Conservation (phyloP, 225 moss, liverwort and hornwort species). For the Asterella californica region DNA sequence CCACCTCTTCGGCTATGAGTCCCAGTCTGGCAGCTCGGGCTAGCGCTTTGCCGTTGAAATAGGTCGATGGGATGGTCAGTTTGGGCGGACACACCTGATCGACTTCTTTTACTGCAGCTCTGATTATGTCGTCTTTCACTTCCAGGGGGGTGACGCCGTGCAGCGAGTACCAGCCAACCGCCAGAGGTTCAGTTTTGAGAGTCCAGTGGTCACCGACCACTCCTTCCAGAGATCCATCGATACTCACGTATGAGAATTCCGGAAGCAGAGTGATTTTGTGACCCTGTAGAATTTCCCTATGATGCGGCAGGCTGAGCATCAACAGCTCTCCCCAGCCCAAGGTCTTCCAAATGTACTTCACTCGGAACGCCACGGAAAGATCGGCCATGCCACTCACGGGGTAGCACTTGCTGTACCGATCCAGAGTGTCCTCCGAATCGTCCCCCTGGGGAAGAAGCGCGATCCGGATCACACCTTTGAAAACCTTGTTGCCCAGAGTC, state of each 20-base stretch:
- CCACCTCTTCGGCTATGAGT: conserved; percentile 77
- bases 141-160: conserved; percentile 38
- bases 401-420: conserved; percentile 70
- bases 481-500: conserved; percentile 20
- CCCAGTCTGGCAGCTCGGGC: conserved; percentile 84
- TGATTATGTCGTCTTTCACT: conserved; percentile 47
- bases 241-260: conserved; percentile 47
- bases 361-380: conserved; percentile 63
- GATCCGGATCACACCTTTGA: conserved; percentile 66
- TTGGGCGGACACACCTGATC: conserved; percentile 29
- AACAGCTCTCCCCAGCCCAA: conserved; percentile 73
- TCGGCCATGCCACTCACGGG: conserved; percentile 61
- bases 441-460: conserved; percentile 48
- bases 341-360: conserved; percentile 67
- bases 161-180: conserved; percentile 61
- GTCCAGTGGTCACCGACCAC: conserved; percentile 73
- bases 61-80: conserved; percentile 62
- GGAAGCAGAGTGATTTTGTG: conserved; percentile 37
- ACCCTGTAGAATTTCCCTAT: conserved; percentile 59
- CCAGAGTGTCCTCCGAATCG: conserved; percentile 52
- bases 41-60: conserved; percentile 79
- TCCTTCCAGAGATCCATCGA: conserved; percentile 73
- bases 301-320: conserved; percentile 78
- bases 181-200: conserved; percentile 35
- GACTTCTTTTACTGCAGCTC: conserved; percentile 61